These are phyloP conservation scores for Lipomyces chichibuensis DNA, from an alignment of 805 yeast genomes.

Conservation along the genomic window DNA sequence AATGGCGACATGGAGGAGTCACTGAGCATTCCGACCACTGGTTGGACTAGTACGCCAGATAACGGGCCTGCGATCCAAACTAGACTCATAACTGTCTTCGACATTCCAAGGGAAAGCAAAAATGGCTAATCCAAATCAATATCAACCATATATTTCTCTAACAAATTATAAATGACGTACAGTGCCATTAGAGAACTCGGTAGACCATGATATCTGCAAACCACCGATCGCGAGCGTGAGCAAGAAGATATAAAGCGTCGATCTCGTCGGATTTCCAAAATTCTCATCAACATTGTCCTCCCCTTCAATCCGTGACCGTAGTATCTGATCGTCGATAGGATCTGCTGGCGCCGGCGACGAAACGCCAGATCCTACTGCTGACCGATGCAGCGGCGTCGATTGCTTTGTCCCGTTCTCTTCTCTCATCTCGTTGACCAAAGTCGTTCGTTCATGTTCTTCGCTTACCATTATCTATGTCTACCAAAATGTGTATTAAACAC, in stretches of 20 bases:
- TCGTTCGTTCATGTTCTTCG: background rate
- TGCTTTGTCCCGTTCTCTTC: background rate
- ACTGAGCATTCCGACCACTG: conserved; percentile 61
- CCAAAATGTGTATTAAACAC: background rate
- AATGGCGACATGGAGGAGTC: conserved; percentile 52
- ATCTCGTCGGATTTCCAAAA: conserved; percentile 42
- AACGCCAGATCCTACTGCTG: background rate
- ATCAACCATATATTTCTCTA: background rate
- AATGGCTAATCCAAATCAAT: conserved; percentile 46
- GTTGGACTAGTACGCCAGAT: conserved; percentile 66
- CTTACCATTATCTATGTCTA: background rate
- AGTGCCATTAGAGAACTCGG: conserved; percentile 66
- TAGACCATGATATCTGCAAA: conserved; percentile 65
- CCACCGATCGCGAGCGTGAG: conserved; percentile 59
- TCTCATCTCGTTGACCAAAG: background rate
- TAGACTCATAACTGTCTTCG: conserved; percentile 58
- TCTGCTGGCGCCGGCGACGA: background rate
- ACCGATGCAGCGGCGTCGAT: background rate
- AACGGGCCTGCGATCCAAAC: conserved; percentile 72
- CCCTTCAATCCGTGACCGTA: background rate
- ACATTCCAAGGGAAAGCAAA: conserved; percentile 61
- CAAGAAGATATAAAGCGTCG: conserved; percentile 50
- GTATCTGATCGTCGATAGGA: background rate
- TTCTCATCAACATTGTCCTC: background rate
- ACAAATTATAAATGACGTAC: conserved; percentile 11